phyloP scores from a whole-genome alignment of 2,329 filamentous ascomycete species.

The Colletotrichum tabaci region DNA sequence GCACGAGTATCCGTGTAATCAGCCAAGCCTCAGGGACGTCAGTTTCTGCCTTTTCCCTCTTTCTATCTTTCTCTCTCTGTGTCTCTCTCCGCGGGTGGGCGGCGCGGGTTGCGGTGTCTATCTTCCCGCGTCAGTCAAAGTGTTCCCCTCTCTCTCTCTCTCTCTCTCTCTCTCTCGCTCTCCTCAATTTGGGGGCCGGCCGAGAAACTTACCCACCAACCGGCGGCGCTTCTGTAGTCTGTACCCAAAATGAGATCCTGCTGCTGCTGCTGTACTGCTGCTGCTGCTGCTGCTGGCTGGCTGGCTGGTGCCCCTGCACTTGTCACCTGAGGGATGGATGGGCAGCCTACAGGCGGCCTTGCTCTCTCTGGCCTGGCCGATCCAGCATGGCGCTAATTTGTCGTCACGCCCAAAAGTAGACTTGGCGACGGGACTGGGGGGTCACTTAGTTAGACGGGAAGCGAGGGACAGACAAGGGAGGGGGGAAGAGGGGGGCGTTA shows the following conservation, averaged over 20 bases:
- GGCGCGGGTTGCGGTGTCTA: constrained; percentile 19
- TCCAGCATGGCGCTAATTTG: constrained; percentile 17
- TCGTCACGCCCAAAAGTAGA: not conserved
- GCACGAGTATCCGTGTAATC: too few species aligned
- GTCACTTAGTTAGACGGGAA: not conserved
- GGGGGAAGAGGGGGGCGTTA: too few species aligned
- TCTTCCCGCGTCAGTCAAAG: constrained; percentile 22
- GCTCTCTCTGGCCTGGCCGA: constrained; percentile 6
- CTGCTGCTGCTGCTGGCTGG: too few species aligned
- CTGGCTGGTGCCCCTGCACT: not conserved
- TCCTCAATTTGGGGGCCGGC: constrained; percentile 28
- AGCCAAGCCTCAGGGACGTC: too few species aligned
- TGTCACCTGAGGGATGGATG: constrained; percentile 6
- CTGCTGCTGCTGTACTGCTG: too few species aligned
- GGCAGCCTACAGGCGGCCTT: not conserved
- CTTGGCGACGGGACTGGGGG: constrained; percentile 9
- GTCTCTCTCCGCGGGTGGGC: not conserved
- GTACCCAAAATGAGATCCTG: not conserved
- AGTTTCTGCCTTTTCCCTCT: too few species aligned
- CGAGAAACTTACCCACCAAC: not conserved
- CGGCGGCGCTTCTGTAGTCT: constrained; percentile 1
- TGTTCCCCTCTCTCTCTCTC: too few species aligned
- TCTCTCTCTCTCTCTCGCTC: not conserved
- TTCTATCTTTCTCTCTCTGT: too few species aligned
- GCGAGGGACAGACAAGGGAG: too few species aligned